Conservation (phyloP, 768 basidiomycete species). For the Saitozyma podzolica region DNA sequence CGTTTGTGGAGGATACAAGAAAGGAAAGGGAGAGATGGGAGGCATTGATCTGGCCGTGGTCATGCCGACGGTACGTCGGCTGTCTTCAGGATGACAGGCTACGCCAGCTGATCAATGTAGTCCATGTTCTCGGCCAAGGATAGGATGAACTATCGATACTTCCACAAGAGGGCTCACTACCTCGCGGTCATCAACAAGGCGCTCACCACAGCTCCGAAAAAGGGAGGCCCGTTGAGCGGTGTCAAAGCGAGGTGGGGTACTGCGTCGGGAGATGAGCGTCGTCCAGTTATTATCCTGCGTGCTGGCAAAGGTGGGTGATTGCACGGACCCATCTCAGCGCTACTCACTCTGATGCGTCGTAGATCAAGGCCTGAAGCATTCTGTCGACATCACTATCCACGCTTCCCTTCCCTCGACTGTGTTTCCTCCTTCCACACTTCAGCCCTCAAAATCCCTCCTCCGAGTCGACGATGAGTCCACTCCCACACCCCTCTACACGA, state of each 20-base stretch:
- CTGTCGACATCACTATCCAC: conserved; percentile 71
- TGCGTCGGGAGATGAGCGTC: conserved; percentile 26
- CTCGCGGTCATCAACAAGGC: conserved; percentile 73
- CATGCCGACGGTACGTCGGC: conserved; percentile 72
- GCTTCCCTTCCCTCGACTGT: conserved; percentile 63
- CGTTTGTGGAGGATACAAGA: conserved; percentile 71
- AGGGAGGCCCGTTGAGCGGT: conserved; percentile 21
- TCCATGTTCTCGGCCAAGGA: conserved; percentile 93
- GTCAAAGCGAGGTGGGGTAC: conserved; percentile 30
- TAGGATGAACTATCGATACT: conserved; percentile 81
- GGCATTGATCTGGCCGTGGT: conserved; percentile 78
- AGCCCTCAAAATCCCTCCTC: conserved; percentile 72
- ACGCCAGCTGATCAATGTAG: conserved; percentile 30
- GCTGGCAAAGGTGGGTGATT: conserved; percentile 43
- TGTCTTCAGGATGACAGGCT: conserved; percentile 51
- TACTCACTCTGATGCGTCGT: conserved; percentile 9
- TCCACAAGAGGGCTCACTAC: conserved; percentile 89
- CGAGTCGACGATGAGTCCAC: conserved; percentile 45
- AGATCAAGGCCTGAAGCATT: conserved; percentile 58
- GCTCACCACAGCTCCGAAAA: conserved; percentile 47
- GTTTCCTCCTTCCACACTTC: conserved; percentile 61
- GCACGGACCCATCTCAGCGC: background rate
- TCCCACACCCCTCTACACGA: conserved; percentile 80
- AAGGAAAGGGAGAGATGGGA: conserved; percentile 63
- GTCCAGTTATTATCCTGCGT: conserved; percentile 33